A percentile compares a stretch with the other conserved stretches of the same genome.
Evolutionary conservation across 2,329 filamentous ascomycete genomes (phyloP).

Genomic region (Epichloe festucae): DNA sequence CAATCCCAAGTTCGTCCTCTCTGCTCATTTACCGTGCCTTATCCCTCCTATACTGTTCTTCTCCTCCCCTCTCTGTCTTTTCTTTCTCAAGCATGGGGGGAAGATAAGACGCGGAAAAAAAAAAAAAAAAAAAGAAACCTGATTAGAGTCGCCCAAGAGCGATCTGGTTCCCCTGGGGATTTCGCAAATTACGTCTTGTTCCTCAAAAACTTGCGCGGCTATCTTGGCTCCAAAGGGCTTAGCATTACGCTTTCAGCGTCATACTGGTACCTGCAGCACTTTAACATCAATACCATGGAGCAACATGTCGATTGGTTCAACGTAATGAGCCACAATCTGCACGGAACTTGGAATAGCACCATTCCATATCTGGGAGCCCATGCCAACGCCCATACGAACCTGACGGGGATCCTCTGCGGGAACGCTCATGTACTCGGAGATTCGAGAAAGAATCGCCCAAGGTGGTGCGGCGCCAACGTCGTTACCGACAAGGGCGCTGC

Average conservation of each 20-base stretch:
- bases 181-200: constrained; percentile 13
- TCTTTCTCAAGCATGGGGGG: too few relatives aligned
- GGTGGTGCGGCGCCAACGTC: too few relatives aligned
- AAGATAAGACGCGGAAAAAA: too few relatives aligned
- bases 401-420: constrained; percentile 30
- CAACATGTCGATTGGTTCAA: constrained; percentile 27
- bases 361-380: constrained; percentile 9
- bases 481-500: constrained; percentile 3
- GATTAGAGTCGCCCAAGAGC: constrained; percentile 7
- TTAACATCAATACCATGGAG: constrained; percentile 8
- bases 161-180: constrained; percentile 14
- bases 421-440: constrained; percentile 20
- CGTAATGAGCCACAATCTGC: constrained; percentile 32
- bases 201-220: constrained; percentile 9
- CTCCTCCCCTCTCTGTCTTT: too few relatives aligned
- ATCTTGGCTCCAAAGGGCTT: constrained; percentile 5
- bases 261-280: constrained; percentile 8
- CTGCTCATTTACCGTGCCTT: too few relatives aligned
- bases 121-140: too few relatives aligned
- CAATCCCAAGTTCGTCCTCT: too few relatives aligned
- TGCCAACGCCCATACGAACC: constrained; percentile 29
- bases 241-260: constrained; percentile 4
- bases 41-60: too few relatives aligned
- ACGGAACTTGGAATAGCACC: constrained; percentile 29
- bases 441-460: constrained; percentile 5